phyloP scores from a whole-genome alignment of 2,329 filamentous ascomycete species.

The Fusarium globosum region DNA sequence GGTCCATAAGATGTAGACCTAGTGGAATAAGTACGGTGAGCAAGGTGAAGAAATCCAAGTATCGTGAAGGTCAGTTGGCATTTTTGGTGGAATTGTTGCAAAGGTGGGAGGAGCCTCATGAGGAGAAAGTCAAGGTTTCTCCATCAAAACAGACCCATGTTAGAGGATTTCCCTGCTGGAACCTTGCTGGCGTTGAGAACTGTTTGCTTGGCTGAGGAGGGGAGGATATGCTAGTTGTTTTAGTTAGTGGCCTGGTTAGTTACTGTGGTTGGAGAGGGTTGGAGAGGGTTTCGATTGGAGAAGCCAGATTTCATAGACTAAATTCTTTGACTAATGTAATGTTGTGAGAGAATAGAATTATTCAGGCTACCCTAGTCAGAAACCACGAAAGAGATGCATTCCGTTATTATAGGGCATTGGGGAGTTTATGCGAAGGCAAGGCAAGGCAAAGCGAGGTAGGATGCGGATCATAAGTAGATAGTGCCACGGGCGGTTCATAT shows the following conservation, averaged over 20 bases:
- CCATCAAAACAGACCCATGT: conserved; percentile 15
- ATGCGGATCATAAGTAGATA: conserved; percentile 2
- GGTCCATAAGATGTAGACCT: not conserved
- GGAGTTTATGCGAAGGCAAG: not conserved
- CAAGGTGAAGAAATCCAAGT: conserved; percentile 22
- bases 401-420: not conserved
- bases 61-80: conserved; percentile 37
- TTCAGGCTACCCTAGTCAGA: not conserved
- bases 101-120: conserved; percentile 35
- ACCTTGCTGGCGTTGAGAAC: not conserved
- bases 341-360: not conserved
- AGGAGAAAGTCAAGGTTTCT: conserved; percentile 23
- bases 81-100: conserved; percentile 35
- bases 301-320: not conserved
- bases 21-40: conserved; percentile 3
- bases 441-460: not conserved
- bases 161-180: not conserved
- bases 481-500: conserved; percentile 14
- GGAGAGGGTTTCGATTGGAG: conserved; percentile 6
- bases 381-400: conserved; percentile 2
- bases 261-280: not conserved
- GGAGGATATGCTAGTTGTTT: not conserved
- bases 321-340: conserved; percentile 4
- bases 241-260: not conserved
- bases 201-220: not conserved